These are phyloP conservation scores for Cymbopogon citratus DNA, from an alignment of 176 grass and related monocot species.

Conservation along the genomic window DNA sequence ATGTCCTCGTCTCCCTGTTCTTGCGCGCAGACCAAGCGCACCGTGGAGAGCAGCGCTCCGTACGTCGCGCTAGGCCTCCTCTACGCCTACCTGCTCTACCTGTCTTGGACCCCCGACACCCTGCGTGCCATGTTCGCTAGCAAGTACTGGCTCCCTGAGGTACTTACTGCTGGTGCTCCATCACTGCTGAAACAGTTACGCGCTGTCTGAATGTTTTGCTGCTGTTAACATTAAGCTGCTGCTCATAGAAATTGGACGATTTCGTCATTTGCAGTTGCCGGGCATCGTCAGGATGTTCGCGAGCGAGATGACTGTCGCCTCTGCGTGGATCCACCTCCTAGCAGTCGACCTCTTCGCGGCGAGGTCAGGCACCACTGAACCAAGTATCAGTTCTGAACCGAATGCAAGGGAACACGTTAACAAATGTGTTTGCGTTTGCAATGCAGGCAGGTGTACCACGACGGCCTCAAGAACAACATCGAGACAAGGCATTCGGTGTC, in stretches of 20 bases:
- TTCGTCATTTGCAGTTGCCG: slow-evolving; percentile 36
- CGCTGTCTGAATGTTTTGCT: not conserved
- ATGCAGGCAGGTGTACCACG: slow-evolving; percentile 90
- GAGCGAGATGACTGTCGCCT: slow-evolving; percentile 87
- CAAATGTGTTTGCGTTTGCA: not conserved
- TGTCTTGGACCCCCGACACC: slow-evolving; percentile 90
- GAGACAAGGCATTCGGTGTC: slow-evolving; percentile 85
- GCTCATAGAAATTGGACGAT: not conserved
- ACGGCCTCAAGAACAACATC: slow-evolving; percentile 83
- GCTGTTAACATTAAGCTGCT: not conserved
- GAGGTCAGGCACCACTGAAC: slow-evolving; percentile 28
- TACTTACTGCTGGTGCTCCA: not conserved
- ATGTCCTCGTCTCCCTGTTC: not conserved
- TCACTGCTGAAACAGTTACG: not conserved
- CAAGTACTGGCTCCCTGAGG: slow-evolving; percentile 98
- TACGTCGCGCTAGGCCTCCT: slow-evolving; percentile 68
- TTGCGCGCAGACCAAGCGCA: slow-evolving; percentile 55
- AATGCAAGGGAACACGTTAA: not conserved
- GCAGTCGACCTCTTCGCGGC: slow-evolving; percentile 90
- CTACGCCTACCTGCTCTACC: slow-evolving; percentile 82
- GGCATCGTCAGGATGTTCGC: slow-evolving; percentile 80
- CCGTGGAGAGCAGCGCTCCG: slow-evolving; percentile 74
- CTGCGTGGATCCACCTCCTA: slow-evolving; percentile 97
- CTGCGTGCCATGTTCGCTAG: slow-evolving; percentile 76
- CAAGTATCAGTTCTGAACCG: not conserved